Evolutionary conservation across 2,329 filamentous ascomycete species (phyloP).

Genomic region (Fusarium musae): DNA sequence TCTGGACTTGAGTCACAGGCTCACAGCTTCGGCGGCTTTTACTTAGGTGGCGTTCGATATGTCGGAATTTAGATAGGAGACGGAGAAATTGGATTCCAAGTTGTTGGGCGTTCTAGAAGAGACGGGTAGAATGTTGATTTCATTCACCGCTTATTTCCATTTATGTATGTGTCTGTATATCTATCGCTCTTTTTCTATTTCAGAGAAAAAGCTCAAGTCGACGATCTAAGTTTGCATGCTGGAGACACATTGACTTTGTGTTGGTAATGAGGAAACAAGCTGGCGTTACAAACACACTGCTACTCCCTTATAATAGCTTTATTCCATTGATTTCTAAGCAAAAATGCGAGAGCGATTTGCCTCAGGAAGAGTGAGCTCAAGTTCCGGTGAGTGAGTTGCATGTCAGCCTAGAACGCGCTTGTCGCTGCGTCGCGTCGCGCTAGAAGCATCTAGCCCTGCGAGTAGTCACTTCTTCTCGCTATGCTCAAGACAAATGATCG

Average conservation of each 20-base stretch:
- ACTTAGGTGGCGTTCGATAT: neutral
- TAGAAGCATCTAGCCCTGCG: neutral
- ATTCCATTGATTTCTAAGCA: too few relatives aligned
- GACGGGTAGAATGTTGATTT: fast-evolving
- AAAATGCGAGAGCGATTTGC: too few relatives aligned
- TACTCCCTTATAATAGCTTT: fast-evolving
- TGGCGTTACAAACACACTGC: fast-evolving
- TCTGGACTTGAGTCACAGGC: neutral
- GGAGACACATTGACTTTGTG: neutral
- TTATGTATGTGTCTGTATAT: too few relatives aligned
- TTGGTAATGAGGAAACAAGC: neutral
- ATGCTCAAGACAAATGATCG: neutral
- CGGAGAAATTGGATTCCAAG: neutral
- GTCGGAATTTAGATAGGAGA: neutral
- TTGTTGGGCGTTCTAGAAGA: neutral
- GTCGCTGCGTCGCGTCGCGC: neutral
- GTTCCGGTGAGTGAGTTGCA: neutral
- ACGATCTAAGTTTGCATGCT: neutral
- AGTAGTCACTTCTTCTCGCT: neutral
- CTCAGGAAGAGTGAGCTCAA: too few relatives aligned
- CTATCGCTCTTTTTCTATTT: neutral
- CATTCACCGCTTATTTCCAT: neutral
- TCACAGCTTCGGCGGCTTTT: neutral
- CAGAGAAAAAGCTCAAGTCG: neutral
- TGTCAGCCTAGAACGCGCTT: neutral